Percentiles rank a stretch among this genome's conserved stretches.
Conservation (phyloP, 106 monocot genomes). For the Acorus calamus region DNA sequence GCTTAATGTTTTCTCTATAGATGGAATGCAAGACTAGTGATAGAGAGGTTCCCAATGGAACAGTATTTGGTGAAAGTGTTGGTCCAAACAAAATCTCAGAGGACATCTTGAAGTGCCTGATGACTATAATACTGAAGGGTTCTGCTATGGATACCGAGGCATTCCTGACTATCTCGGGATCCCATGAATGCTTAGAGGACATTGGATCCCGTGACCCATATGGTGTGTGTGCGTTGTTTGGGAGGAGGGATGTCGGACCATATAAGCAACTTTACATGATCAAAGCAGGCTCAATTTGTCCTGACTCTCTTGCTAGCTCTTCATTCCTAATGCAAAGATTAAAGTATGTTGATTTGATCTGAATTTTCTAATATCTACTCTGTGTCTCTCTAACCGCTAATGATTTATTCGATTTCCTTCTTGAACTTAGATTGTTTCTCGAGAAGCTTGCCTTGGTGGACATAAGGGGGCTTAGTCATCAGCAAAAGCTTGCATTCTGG, state of each 20-base stretch:
- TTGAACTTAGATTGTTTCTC: conserved; percentile 38
- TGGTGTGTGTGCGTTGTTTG: conserved; percentile 41
- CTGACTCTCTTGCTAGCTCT: conserved; percentile 10
- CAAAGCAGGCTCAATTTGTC: conserved; percentile 24
- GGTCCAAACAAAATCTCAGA: conserved; percentile 70
- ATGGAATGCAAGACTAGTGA: not conserved
- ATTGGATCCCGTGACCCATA: conserved; percentile 50
- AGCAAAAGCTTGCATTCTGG: conserved; percentile 96
- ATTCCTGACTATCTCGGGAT: conserved; percentile 47
- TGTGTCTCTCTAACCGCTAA: not conserved
- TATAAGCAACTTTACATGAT: conserved; percentile 45
- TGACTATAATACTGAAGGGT: conserved; percentile 32
- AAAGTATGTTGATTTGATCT: conserved; percentile 31
- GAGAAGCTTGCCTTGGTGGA: conserved; percentile 58
- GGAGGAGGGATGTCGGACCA: conserved; percentile 65
- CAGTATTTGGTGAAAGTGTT: conserved; percentile 15
- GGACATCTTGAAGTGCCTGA: conserved; percentile 52
- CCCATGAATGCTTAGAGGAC: conserved; percentile 19
- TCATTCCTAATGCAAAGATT: conserved; percentile 29
- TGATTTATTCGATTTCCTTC: conserved; percentile 1
- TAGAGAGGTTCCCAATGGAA: conserved; percentile 8
- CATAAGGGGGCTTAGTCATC: conserved; percentile 54
- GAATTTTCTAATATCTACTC: conserved; percentile 1
- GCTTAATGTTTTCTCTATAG: too few relatives aligned
- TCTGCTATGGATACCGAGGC: conserved; percentile 9